Conservation (phyloP, 1,284 basidiomycete species). For the Exobasidium rhododendri region DNA sequence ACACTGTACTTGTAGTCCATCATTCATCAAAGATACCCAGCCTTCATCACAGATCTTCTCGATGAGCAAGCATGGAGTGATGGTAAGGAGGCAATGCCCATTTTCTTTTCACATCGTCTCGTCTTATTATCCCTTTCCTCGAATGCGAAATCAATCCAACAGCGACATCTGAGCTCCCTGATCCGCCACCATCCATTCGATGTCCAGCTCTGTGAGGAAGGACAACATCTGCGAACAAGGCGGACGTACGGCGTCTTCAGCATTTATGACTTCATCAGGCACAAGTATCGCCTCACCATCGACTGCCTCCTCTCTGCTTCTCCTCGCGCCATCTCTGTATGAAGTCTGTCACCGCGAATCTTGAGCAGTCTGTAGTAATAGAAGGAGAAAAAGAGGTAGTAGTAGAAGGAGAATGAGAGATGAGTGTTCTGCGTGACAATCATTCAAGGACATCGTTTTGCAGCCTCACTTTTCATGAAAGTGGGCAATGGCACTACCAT, state of each 20-base stretch:
- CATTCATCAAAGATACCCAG: too few species aligned
- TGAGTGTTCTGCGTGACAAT: not conserved
- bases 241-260: too few species aligned
- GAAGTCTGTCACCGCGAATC: slow-evolving; percentile 26
- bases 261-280: too few species aligned
- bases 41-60: too few species aligned
- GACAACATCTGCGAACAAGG: slow-evolving; percentile 22
- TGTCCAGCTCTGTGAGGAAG: slow-evolving; percentile 36
- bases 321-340: slow-evolving; percentile 66
- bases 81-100: not conserved
- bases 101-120: not conserved
- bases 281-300: too few species aligned
- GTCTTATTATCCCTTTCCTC: not conserved
- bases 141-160: slow-evolving; percentile 6
- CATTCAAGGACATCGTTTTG: not conserved
- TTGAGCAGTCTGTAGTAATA: slow-evolving; percentile 18
- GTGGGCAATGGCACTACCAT: slow-evolving; percentile 70
- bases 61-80: too few species aligned
- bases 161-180: slow-evolving; percentile 33
- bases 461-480: slow-evolving; percentile 81
- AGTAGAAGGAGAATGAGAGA: not conserved
- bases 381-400: not conserved
- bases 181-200: slow-evolving; percentile 40
- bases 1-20: too few species aligned
- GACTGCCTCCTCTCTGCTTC: slow-evolving; percentile 72